A percentile compares a stretch with the other conserved stretches of the same genome.
phyloP scores from a whole-genome alignment of 371 early-diverging fungal genomes.

The Synchytrium microbalum region DNA sequence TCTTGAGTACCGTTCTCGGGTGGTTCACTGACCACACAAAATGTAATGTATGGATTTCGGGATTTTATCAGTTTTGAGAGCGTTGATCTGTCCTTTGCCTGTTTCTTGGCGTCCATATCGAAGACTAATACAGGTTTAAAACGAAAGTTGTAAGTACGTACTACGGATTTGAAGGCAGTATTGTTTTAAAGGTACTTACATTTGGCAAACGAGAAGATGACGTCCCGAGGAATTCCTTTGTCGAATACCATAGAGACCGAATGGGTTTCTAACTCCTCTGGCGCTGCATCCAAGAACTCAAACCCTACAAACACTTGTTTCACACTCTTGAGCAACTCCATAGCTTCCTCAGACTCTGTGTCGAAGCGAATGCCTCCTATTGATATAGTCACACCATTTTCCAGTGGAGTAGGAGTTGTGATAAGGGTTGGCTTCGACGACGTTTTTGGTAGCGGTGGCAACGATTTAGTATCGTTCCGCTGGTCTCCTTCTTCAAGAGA shows the following conservation, averaged over 20 bases:
- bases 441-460: too few relatives aligned
- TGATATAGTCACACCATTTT: neutral
- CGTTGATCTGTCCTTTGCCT: neutral
- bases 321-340: constrained; percentile 5
- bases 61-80: neutral
- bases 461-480: too few relatives aligned
- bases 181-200: neutral
- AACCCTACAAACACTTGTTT: constrained; percentile 26
- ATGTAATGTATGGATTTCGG: neutral
- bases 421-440: too few relatives aligned
- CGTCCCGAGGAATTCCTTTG: neutral
- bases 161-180: too few relatives aligned
- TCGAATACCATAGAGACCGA: constrained; percentile 13
- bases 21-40: neutral
- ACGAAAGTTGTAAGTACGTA: too few relatives aligned
- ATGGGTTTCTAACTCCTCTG: constrained; percentile 27
- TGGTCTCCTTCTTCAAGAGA: too few relatives aligned
- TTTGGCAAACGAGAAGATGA: neutral
- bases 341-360: neutral
- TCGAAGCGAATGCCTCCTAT: neutral
- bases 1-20: neutral
- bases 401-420: neutral
- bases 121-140: neutral
- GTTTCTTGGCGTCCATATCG: neutral
- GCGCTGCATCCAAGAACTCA: constrained; percentile 18